Conservation (phyloP, 2,329 filamentous ascomycete genomes). For the Akanthomyces muscarius region DNA sequence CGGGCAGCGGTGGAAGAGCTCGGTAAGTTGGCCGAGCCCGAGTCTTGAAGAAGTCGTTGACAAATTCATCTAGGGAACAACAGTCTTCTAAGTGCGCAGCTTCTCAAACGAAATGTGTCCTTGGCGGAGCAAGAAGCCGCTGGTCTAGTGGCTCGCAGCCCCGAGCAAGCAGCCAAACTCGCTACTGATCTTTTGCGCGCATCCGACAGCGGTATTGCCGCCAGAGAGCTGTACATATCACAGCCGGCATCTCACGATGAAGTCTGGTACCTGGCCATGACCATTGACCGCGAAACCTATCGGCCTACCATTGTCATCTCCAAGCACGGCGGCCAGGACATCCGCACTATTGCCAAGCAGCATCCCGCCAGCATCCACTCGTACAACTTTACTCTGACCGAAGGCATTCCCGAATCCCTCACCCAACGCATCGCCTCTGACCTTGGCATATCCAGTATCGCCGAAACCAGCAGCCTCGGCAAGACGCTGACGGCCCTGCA, state of each 20-base stretch:
- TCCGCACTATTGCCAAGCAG: conserved; percentile 21
- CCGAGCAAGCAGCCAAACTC: conserved; percentile 20
- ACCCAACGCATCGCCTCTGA: conserved; percentile 18
- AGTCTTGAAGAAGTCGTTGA: not conserved
- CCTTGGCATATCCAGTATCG: not conserved
- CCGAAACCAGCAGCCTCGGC: conserved; percentile 20
- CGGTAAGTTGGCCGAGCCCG: conserved; percentile 19
- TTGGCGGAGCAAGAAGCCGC: conserved; percentile 5
- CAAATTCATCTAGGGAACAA: conserved; percentile 19
- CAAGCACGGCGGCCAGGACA: conserved; percentile 19
- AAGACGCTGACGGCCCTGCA: conserved; percentile 25
- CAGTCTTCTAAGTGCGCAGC: conserved; percentile 28
- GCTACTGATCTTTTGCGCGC: conserved; percentile 23
- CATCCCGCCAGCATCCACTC: conserved; percentile 8
- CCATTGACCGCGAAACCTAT: conserved; percentile 39
- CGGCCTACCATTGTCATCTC: conserved; percentile 37
- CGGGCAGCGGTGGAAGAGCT: conserved; percentile 22
- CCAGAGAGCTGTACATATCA: conserved; percentile 35
- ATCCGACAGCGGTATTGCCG: conserved; percentile 12
- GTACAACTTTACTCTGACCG: conserved; percentile 26
- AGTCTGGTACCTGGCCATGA: conserved; percentile 40
- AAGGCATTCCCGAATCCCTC: conserved; percentile 27
- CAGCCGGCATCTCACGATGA: conserved; percentile 28
- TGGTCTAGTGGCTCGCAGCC: conserved; percentile 4
- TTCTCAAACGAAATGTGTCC: conserved; percentile 20